These are phyloP conservation scores for Calonectria montana DNA, from an alignment of 2,329 filamentous ascomycete species.

Conservation along the genomic window DNA sequence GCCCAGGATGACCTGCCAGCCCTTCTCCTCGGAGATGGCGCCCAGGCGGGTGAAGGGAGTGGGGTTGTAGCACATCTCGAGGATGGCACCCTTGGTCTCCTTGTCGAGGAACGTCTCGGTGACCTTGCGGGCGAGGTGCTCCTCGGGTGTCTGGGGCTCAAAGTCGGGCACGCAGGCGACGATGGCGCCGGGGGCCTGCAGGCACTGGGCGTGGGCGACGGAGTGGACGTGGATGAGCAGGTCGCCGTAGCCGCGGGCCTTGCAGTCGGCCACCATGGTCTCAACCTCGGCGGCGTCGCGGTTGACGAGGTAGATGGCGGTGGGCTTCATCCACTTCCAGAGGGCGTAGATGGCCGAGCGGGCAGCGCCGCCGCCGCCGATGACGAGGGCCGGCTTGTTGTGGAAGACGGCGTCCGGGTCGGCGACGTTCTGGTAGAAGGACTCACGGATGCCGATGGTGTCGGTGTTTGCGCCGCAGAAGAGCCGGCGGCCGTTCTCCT, in stretches of 20 bases:
- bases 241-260: slow-evolving; percentile 67
- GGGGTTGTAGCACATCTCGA: slow-evolving; percentile 90
- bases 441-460: slow-evolving; percentile 80
- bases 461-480: slow-evolving; percentile 85
- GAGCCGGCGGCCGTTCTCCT: slow-evolving; percentile 59
- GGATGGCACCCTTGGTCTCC: slow-evolving; percentile 72
- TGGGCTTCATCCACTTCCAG: slow-evolving; percentile 74
- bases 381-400: slow-evolving; percentile 74
- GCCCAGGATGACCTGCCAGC: slow-evolving; percentile 80
- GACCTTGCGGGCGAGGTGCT: slow-evolving; percentile 69
- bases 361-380: slow-evolving; percentile 84
- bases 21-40: slow-evolving; percentile 67
- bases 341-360: slow-evolving; percentile 82
- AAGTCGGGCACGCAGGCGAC: slow-evolving; percentile 83
- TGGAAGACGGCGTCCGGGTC: slow-evolving; percentile 61
- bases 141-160: slow-evolving; percentile 72
- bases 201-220: slow-evolving; percentile 66
- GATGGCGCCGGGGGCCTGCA: slow-evolving; percentile 73
- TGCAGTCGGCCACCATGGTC: slow-evolving; percentile 74
- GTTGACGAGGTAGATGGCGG: slow-evolving; percentile 81
- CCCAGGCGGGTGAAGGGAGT: slow-evolving; percentile 75
- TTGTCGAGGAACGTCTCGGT: slow-evolving; percentile 59
- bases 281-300: slow-evolving; percentile 75
- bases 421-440: slow-evolving; percentile 69
- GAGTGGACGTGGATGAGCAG: slow-evolving; percentile 71